A percentile compares a stretch with the other conserved stretches of the same genome.
phyloP scores from a whole-genome alignment of 176 grass and related monocot species.

The Carex cristatella region DNA sequence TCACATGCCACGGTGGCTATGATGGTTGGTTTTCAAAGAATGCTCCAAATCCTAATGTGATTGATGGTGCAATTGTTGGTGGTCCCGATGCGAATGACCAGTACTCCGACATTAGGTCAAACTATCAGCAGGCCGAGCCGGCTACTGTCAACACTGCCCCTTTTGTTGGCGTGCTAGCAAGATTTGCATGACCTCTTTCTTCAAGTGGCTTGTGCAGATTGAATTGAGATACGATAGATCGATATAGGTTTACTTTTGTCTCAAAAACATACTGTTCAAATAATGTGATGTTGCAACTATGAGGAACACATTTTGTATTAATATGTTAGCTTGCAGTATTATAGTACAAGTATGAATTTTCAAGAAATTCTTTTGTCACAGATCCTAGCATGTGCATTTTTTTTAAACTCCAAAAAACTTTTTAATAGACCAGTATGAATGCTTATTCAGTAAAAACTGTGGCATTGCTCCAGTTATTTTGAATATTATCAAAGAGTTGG shows the following conservation, averaged over 20 bases:
- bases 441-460: no score
- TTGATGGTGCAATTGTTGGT: conserved; percentile 63
- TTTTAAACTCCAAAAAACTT: background rate
- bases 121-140: conserved; percentile 46
- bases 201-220: conserved; percentile 4
- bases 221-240: background rate
- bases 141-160: conserved; percentile 46
- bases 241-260: background rate
- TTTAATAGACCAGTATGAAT: background rate
- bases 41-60: conserved; percentile 47
- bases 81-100: conserved; percentile 39
- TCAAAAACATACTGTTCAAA: background rate
- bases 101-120: conserved; percentile 34
- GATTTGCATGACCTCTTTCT: conserved; percentile 34
- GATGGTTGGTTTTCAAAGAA: conserved; percentile 17
- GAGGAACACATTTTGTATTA: background rate
- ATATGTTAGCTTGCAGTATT: background rate
- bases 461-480: background rate
- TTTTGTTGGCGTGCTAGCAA: conserved; percentile 58
- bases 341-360: background rate
- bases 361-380: background rate
- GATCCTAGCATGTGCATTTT: background rate
- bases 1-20: conserved; percentile 50
- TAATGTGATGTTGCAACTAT: background rate
- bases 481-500: no score